These are phyloP conservation scores for Claviceps digitariae DNA, from an alignment of 2,329 filamentous ascomycete species.

Conservation along the genomic window DNA sequence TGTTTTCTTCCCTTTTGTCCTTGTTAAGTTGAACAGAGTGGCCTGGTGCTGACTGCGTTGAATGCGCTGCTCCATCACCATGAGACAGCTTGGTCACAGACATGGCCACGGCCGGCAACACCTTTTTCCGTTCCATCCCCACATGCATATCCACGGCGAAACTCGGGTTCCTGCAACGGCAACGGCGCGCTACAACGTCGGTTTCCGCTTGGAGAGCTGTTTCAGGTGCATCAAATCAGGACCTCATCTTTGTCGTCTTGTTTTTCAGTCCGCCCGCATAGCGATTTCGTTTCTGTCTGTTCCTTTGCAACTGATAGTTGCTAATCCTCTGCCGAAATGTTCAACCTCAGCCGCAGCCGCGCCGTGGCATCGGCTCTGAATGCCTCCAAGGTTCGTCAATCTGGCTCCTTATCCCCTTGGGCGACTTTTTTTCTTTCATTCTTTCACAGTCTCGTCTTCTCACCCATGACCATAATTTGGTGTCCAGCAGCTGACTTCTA, in stretches of 20 bases:
- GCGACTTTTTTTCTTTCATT: conserved; percentile 3
- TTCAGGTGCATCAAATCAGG: conserved; percentile 3
- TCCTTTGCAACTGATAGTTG: conserved; percentile 7
- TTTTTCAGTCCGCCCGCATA: conserved; percentile 2
- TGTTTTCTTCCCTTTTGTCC: too few species aligned
- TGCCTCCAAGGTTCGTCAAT: conserved; percentile 54
- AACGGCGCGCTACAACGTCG: conserved; percentile 5
- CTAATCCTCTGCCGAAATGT: conserved; percentile 46
- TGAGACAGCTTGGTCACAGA: not conserved
- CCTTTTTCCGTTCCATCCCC: conserved; percentile 7
- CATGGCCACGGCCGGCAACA: not conserved
- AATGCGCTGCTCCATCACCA: not conserved
- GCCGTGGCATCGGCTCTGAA: conserved; percentile 69
- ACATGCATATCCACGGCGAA: conserved; percentile 8
- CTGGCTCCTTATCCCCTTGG: not conserved
- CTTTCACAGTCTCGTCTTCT: not conserved
- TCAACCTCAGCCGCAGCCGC: conserved; percentile 72
- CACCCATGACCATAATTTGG: conserved; percentile 5
- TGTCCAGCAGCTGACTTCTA: conserved; percentile 4
- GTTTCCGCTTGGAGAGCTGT: conserved; percentile 11
- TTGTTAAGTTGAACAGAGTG: too few species aligned
- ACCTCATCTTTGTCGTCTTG: conserved; percentile 4
- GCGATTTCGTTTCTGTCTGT: conserved; percentile 9
- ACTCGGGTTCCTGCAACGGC: conserved; percentile 7
- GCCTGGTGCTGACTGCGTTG: not conserved